Evolutionary conservation across 1,284 basidiomycete genomes (phyloP), one percentile per base, ranked within the genome.

Genomic region (Pyrrhoderma noxium): DNA sequence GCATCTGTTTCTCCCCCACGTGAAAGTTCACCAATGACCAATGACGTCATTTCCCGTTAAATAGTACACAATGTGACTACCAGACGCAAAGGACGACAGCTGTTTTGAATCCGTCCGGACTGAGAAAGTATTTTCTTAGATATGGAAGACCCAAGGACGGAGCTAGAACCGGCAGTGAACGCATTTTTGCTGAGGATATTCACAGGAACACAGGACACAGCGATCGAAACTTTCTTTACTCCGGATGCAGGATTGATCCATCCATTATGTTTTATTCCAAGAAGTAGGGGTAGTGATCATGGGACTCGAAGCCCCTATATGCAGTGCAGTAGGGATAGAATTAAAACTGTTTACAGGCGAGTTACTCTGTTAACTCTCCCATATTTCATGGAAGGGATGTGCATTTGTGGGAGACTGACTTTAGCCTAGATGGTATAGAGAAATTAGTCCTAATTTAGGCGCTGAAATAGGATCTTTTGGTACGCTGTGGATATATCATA

Each of bases 331-430:
- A 69, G 79, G 52, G 73, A 77, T 9, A 61, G 61, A 8, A 63
- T 82, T 14, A 65, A 80, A 34, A 73, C 70, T 3, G 71, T 82
- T 36, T 78, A 76, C 59, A 76, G 79, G 76, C 78, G 44, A 31
- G n/a, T n/a, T n/a, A n/a, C n/a, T n/a, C n/a, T n/a, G n/a, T n/a
- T n/a, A n/a, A n/a, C n/a, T n/a, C n/a, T n/a, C n/a, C n/a, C n/a
- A 65, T 52, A 21, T 1, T 8, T 22, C 19, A 40, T 18, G 38
- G 5, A 5, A 5, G 14, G 4, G n/a, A 9, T 5, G 34, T 11
- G 11, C 3, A 19, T 48, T 21, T 9, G 7, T 38, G 3, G 19
- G 19, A n/a, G 11, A 8, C 21, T 23, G 23, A 18, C 11, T 47
- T 47, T 16, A 19, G 19, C 25, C 18, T 14, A 80, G 78, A 59